Evolutionary conservation across 1,284 basidiomycete genomes (phyloP).

Genomic region (Irpex rosettiformis): DNA sequence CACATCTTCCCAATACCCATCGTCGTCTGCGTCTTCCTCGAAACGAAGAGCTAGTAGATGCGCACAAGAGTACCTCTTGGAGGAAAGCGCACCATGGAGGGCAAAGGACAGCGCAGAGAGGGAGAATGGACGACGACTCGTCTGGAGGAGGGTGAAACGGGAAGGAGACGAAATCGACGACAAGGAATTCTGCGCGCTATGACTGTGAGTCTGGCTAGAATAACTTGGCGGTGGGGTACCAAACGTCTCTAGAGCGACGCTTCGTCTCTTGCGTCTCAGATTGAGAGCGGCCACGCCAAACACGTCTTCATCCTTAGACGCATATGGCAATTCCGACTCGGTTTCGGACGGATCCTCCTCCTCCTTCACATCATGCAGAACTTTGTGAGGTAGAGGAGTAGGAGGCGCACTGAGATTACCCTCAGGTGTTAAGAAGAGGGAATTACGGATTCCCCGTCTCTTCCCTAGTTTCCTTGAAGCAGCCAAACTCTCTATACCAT

Average conservation of each 20-base stretch:
- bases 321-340: constrained; percentile 10
- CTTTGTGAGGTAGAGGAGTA: constrained; percentile 34
- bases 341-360: constrained; percentile 26
- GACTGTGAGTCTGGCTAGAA: constrained; percentile 13
- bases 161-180: constrained; percentile 26
- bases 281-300: constrained; percentile 63
- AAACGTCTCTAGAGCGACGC: constrained; percentile 47
- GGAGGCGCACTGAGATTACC: constrained; percentile 42
- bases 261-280: constrained; percentile 49
- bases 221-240: constrained; percentile 30
- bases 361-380: constrained; percentile 38
- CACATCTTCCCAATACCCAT: constrained; percentile 77
- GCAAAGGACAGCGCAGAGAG: constrained; percentile 56
- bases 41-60: constrained; percentile 76
- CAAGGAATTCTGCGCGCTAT: constrained; percentile 12
- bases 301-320: constrained; percentile 22
- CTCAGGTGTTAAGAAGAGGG: constrained; percentile 35
- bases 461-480: constrained; percentile 44
- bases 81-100: constrained; percentile 58
- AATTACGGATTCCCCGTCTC: constrained; percentile 50
- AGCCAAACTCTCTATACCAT: constrained; percentile 22
- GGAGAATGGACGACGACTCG: constrained; percentile 61
- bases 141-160: constrained; percentile 56
- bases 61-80: constrained; percentile 71
- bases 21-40: constrained; percentile 46